Percentiles rank a stretch among this genome's conserved stretches.
Conservation (phyloP, 2,329 filamentous ascomycete species). For the Penicillium sp. region DNA sequence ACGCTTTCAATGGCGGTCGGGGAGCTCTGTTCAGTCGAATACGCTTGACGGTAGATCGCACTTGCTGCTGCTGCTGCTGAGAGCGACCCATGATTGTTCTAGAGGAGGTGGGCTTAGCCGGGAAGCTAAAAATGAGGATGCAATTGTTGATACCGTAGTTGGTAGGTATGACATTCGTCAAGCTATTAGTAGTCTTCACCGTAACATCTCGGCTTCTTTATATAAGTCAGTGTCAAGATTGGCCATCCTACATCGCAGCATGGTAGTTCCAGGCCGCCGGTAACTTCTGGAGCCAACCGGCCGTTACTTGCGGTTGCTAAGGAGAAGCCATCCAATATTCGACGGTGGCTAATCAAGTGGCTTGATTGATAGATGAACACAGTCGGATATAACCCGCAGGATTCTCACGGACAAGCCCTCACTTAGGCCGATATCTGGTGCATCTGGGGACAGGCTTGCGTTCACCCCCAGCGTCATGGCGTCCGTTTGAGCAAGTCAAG, state of each 20-base stretch:
- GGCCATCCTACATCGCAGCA: too few species aligned
- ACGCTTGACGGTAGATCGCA: not conserved
- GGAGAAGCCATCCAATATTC: slow-evolving; percentile 1
- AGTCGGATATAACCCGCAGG: too few species aligned
- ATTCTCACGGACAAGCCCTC: too few species aligned
- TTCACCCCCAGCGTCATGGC: too few species aligned
- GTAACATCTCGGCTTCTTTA: not conserved
- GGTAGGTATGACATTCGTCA: not conserved
- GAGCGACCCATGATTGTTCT: not conserved
- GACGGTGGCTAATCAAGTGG: not conserved
- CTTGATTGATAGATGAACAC: not conserved
- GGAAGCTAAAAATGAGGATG: not conserved
- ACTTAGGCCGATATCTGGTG: too few species aligned
- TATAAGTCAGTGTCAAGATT: not conserved
- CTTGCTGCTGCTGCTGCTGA: not conserved
- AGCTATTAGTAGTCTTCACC: not conserved
- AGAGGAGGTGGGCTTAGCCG: not conserved
- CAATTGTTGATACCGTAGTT: not conserved
- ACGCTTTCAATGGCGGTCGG: not conserved
- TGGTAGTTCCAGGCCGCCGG: not conserved
- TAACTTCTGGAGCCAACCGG: not conserved
- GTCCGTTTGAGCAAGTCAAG: slow-evolving; percentile 1
- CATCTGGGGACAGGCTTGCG: too few species aligned
- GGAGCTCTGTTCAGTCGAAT: not conserved
- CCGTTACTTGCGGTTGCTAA: not conserved